These are phyloP conservation scores for Solanum piurae DNA, from an alignment of 257 asterid genomes.

Conservation along the genomic window DNA sequence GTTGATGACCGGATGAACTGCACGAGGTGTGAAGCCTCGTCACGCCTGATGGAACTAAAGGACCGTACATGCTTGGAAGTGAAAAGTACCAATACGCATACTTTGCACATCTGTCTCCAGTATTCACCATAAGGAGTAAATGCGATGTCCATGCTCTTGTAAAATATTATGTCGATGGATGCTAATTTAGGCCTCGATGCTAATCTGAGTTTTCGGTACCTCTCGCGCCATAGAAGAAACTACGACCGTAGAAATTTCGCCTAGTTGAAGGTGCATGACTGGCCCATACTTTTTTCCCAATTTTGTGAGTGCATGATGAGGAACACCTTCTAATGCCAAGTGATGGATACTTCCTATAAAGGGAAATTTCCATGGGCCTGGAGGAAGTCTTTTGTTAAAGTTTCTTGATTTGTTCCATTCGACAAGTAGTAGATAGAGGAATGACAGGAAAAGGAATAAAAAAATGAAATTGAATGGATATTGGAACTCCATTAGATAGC, in stretches of 20 bases:
- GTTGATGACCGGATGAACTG: neutral
- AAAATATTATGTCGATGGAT: slow-evolving; percentile 11
- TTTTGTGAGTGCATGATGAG: slow-evolving; percentile 1
- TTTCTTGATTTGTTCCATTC: neutral
- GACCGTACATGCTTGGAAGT: slow-evolving; percentile 17
- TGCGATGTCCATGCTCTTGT: slow-evolving; percentile 5
- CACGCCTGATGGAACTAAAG: slow-evolving; percentile 2
- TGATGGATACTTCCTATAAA: slow-evolving; percentile 30
- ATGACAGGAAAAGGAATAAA: no score
- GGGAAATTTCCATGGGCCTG: neutral
- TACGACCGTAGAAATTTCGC: slow-evolving; percentile 16
- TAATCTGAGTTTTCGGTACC: slow-evolving; percentile 5
- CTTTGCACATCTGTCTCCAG: slow-evolving; percentile 35
- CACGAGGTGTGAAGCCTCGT: slow-evolving; percentile 4
- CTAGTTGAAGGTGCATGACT: slow-evolving; percentile 22
- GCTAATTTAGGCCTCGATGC: slow-evolving; percentile 19
- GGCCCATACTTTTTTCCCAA: slow-evolving; percentile 24
- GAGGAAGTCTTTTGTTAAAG: neutral
- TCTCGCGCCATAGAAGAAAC: slow-evolving; percentile 12
- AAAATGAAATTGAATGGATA: no score
- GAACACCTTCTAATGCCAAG: slow-evolving; percentile 7
- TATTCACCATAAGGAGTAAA: slow-evolving; percentile 25
- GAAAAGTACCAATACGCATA: slow-evolving; percentile 23
- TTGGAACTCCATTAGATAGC: no score
- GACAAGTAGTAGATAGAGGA: neutral